Evolutionary conservation across 495 filamentous ascomycete species (phyloP).

Genomic region (Barbatosphaeria neglecta): DNA sequence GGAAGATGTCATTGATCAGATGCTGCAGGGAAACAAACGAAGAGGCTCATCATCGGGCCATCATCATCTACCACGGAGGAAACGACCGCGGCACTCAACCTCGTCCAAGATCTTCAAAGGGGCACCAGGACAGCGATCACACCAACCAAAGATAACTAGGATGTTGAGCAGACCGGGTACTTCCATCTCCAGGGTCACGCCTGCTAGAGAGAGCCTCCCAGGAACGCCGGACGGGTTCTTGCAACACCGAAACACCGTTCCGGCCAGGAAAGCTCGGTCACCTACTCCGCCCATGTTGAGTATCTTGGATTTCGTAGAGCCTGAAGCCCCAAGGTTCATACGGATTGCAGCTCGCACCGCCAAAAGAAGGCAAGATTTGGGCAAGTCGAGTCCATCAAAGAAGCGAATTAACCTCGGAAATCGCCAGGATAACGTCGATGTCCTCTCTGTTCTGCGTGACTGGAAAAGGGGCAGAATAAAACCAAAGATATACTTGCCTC

Average conservation of each 20-base stretch:
- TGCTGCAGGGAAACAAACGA: conserved; percentile 35
- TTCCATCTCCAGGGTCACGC: conserved; percentile 5
- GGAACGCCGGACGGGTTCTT: background rate
- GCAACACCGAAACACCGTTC: background rate
- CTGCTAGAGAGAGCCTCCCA: background rate
- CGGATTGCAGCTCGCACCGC: conserved; percentile 65
- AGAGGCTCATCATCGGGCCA: conserved; percentile 7
- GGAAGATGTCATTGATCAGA: conserved; percentile 43
- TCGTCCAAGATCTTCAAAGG: conserved; percentile 15
- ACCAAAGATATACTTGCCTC: conserved; percentile 23
- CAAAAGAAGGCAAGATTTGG: conserved; percentile 46
- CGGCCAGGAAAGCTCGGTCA: conserved; percentile 5
- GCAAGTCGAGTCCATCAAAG: conserved; percentile 59
- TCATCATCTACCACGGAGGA: conserved; percentile 8
- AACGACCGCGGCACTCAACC: conserved; percentile 14
- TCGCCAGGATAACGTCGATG: conserved; percentile 63
- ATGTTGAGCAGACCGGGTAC: background rate
- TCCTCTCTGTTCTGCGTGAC: conserved; percentile 49
- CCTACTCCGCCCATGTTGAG: conserved; percentile 43
- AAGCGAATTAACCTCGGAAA: conserved; percentile 68
- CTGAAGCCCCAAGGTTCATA: conserved; percentile 58
- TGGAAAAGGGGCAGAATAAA: conserved; percentile 67
- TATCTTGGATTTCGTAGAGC: conserved; percentile 59
- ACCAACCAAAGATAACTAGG: conserved; percentile 1
- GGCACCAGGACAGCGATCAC: conserved; percentile 8